A percentile compares a stretch with the other conserved stretches of the same genome.
phyloP scores from a whole-genome alignment of 495 filamentous ascomycete genomes.

The Thermothielavioides terrestris region DNA sequence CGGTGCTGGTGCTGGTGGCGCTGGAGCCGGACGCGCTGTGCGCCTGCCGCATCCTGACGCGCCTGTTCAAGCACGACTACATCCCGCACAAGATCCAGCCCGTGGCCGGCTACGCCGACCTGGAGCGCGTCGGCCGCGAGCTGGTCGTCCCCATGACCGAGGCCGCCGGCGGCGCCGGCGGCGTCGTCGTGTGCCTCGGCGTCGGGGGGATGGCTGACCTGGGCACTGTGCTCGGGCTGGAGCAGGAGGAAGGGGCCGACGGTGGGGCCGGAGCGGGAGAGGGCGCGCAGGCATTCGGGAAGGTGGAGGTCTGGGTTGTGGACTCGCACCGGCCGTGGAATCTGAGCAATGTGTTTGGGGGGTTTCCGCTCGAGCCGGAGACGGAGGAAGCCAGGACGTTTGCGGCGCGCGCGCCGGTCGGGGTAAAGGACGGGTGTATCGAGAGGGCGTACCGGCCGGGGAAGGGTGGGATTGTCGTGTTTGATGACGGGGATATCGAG shows the following conservation, averaged over 20 bases:
- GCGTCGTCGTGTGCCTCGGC: constrained; percentile 84
- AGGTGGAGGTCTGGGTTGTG: constrained; percentile 89
- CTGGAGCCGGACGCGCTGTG: constrained; percentile 94
- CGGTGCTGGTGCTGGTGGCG: constrained; percentile 85
- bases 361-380: constrained; percentile 44
- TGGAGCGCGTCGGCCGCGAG: constrained; percentile 65
- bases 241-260: constrained; percentile 45
- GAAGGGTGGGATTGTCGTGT: constrained; percentile 78
- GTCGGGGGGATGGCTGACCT: constrained; percentile 87
- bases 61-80: constrained; percentile 88
- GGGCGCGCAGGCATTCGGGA: no score
- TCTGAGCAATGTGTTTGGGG: constrained; percentile 83
- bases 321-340: constrained; percentile 94
- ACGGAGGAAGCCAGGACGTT: constrained; percentile 38
- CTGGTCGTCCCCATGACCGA: constrained; percentile 76
- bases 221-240: constrained; percentile 60
- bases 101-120: constrained; percentile 84
- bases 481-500: constrained; percentile 94
- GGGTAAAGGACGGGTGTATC: constrained; percentile 58
- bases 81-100: constrained; percentile 98
- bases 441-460: constrained; percentile 62
- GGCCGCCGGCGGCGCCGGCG: constrained; percentile 68
- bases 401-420: constrained; percentile 40
- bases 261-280: constrained; percentile 46
- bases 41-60: constrained; percentile 86